Conservation (phyloP, 192 early-diverging fungal species). For the Pilobolus umbonatus region DNA sequence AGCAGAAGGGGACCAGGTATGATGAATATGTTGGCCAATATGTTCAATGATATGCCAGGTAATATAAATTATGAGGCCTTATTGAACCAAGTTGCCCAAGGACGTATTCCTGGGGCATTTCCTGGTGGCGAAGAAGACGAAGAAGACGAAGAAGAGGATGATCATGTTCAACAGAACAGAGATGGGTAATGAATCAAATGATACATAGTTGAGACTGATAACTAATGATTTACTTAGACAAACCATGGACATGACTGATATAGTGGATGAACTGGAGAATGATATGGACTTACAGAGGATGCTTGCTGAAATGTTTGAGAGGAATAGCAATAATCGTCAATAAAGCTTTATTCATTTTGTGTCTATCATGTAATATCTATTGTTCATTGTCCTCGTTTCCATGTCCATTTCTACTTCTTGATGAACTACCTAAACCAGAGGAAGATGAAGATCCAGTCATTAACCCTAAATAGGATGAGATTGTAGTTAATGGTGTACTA, state of each 20-base stretch:
- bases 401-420: not conserved
- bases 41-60: constrained; percentile 14
- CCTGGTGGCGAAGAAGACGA: constrained; percentile 30
- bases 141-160: constrained; percentile 22
- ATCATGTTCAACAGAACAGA: not conserved
- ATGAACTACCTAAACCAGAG: not conserved
- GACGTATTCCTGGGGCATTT: constrained; percentile 29
- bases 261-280: not conserved
- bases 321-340: not conserved
- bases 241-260: not conserved
- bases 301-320: constrained; percentile 3
- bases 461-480: no score
- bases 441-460: not conserved
- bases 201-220: no score
- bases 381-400: not conserved
- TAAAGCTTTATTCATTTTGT: not conserved
- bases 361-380: not conserved
- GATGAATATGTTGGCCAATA: constrained; percentile 19
- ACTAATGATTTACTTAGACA: no score
- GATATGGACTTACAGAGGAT: constrained; percentile 10
- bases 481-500: not conserved
- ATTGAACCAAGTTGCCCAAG: constrained; percentile 19
- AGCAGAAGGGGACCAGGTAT: constrained; percentile 26
- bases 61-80: constrained; percentile 1
- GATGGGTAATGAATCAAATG: no score